Evolutionary conservation across 2,329 filamentous ascomycete genomes (phyloP), one percentile per base, ranked within the genome.

Genomic region (Penicillium palitans): DNA sequence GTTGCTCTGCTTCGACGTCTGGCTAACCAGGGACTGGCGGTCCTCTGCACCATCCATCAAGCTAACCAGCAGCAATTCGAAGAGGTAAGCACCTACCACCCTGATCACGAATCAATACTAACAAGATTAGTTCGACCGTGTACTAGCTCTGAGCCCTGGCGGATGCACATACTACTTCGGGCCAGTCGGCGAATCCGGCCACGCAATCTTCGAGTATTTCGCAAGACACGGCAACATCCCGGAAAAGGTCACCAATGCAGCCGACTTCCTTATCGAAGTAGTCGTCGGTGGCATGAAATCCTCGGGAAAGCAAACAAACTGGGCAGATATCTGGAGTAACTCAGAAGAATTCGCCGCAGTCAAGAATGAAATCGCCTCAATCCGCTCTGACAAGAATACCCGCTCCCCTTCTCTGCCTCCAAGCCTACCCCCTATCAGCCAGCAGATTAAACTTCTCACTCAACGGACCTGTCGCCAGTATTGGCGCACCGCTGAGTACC

Each of bases 401-500:
- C 19, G 37, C 3, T 63, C 75, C 0, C 75, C 79, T 0, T 61
- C 72, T n/a, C 77, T 58, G 52, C 70, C 74, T 75, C 41, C 87
- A 0, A 78, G 35, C 6, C 35, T 35, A 3, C 55, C 55, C 1
- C 21, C 87, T 0, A 75, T 84, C 0, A 79, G 74, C 70, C 70
- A 81, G 2, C 89, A 91, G 72, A 88, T 82, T 1, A 76, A 76
- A 1, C 81, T 86, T 65, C 78, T 91, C n/a, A 88, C 87, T 1
- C 84, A 86, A 69, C 82, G 89, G 15, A 84, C 86, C 50, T 88
- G 89, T 70, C 79, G 79, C 1, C 85, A 90, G 65, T 86, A 90
- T 73, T 91, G 87, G 87, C 81, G 90, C 35, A 86, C 88, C 52
- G 87, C 88, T 0, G 85, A 84, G 2, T 92, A 92, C 70, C 76